Evolutionary conservation across 1,284 basidiomycete species (phyloP).

Genomic region (Melampsora americana): DNA sequence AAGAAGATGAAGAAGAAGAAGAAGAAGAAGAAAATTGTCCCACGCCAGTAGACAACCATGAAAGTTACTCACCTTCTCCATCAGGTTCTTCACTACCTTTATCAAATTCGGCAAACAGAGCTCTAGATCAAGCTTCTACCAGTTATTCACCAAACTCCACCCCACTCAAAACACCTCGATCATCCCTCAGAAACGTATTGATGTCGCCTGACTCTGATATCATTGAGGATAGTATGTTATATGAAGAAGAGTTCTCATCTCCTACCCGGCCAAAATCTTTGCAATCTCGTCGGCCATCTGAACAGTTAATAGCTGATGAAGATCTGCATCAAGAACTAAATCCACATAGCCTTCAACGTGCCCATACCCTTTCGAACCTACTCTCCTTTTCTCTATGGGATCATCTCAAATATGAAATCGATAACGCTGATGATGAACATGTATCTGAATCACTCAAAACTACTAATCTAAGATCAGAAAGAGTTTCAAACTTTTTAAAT

Average conservation of each 20-base stretch:
- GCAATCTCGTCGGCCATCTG: neutral
- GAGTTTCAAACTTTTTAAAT: slow-evolving; percentile 93
- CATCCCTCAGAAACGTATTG: neutral
- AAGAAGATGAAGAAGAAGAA: neutral
- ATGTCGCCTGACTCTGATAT: slow-evolving; percentile 15
- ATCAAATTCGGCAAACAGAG: neutral
- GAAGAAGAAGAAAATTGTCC: neutral
- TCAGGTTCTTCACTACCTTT: neutral
- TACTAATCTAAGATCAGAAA: slow-evolving; percentile 73
- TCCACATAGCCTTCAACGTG: slow-evolving; percentile 33
- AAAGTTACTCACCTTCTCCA: neutral
- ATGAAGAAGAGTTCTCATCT: neutral
- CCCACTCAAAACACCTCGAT: neutral
- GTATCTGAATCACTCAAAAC: neutral
- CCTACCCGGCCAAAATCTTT: neutral
- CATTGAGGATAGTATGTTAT: slow-evolving; percentile 22
- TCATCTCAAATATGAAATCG: slow-evolving; percentile 68
- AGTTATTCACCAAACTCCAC: neutral
- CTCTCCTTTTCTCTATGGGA: slow-evolving; percentile 81
- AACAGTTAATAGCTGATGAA: neutral
- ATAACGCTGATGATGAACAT: neutral
- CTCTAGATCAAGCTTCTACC: neutral
- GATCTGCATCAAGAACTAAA: neutral
- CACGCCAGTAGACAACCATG: neutral
- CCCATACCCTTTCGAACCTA: slow-evolving; percentile 44